Evolutionary conservation across 306 rosid species (phyloP).

Genomic region (Rosa persica): DNA sequence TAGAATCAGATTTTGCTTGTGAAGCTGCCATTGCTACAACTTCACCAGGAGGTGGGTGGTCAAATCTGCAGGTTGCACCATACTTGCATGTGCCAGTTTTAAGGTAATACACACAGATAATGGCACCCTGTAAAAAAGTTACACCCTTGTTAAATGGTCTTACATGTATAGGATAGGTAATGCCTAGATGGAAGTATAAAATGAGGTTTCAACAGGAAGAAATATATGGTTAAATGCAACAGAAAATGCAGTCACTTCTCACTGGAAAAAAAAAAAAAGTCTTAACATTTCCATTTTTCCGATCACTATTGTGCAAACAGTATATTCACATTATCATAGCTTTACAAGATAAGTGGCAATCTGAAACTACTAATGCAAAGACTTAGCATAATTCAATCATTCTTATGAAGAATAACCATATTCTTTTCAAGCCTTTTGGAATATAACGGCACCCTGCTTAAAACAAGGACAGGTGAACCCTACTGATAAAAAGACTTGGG

Average conservation of each 20-base stretch:
- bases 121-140: slow-evolving; percentile 60
- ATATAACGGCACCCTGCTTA: background rate
- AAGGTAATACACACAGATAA: slow-evolving; percentile 79
- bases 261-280: background rate
- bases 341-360: background rate
- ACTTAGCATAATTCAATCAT: background rate
- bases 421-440: background rate
- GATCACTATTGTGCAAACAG: background rate
- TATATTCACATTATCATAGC: background rate
- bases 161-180: background rate
- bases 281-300: background rate
- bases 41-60: slow-evolving; percentile 98
- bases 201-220: background rate
- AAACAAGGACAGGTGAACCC: background rate
- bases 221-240: background rate
- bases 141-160: slow-evolving; percentile 7
- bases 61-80: slow-evolving; percentile 88
- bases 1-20: slow-evolving; percentile 42
- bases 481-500: background rate
- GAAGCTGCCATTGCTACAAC: slow-evolving; percentile 64
- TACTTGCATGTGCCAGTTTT: slow-evolving; percentile 94
- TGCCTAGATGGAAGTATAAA: background rate
- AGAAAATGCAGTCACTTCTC: background rate
- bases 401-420: background rate
- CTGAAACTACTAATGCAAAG: background rate